Evolutionary conservation across 345 rosid species (phyloP), one percentile per base, ranked within the genome.

Genomic region (Pistacia integerrima): DNA sequence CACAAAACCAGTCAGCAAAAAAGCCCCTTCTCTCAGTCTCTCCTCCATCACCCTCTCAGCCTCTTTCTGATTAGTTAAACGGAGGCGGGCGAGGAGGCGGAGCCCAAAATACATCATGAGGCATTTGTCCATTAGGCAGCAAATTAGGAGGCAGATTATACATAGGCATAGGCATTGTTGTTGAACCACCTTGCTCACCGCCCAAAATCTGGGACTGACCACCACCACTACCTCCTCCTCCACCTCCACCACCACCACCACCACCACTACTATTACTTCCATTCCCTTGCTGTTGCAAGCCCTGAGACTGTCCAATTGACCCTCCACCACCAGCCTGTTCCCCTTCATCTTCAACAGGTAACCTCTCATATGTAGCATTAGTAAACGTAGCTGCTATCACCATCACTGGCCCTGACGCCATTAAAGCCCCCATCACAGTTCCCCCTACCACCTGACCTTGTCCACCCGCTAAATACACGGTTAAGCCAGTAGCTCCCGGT

Each of bases 391-490:
- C 98, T 4, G 96, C 98, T 0, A 91, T 84, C 8, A 95, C 94
- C 84, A 95, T 85, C 48, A 95, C 96, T 0, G 98, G 97, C 16
- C 98, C 99, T 1, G 94, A 88, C 0, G 99, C 97, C 1, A 88
- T 75, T 61, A 95, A 81, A 22, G 91, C 81, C 10, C 98, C 97
- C 67, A 88, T 82, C 0, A 86, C 96, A 0, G 84, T 82, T 18
- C 99, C 99, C 6, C 99, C 99, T 3, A 95, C 90, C 16, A 95
- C 92, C 82, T 95, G 99, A 11, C 98, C 97, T 69, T 93, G 97
- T 49, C 91, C 93, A 0, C 98, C 99, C 0, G 98, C 92, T 74
- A 93, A 75, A 82, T 91, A 95, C 52, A 95, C 91, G 1, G 96
- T 84, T 57, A 95, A 77, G 28, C 90, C 89, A 0, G 97, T 86